Conservation (phyloP, 148 eudicot genomes). For the Fallopia convolvulus region DNA sequence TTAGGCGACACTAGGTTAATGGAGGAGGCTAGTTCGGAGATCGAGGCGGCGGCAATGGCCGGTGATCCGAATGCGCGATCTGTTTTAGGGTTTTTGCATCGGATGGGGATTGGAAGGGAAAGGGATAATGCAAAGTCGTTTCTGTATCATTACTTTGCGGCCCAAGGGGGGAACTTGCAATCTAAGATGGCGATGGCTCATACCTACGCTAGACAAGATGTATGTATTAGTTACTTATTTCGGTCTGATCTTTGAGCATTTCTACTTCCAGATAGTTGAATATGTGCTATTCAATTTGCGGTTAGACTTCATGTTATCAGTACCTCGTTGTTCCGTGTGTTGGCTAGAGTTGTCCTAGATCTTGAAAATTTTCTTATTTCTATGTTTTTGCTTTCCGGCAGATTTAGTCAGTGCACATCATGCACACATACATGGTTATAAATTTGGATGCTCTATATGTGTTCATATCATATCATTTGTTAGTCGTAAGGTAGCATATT, state of each 20-base stretch:
- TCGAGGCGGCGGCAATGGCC: slow-evolving; percentile 50
- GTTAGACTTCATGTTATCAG: neutral
- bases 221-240: slow-evolving; percentile 19
- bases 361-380: neutral
- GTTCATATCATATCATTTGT: neutral
- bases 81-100: slow-evolving; percentile 66
- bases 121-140: slow-evolving; percentile 55
- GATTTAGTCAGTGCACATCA: neutral
- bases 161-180: slow-evolving; percentile 62
- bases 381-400: neutral
- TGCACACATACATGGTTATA: neutral
- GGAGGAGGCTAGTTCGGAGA: slow-evolving; percentile 57
- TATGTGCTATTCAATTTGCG: neutral
- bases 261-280: neutral
- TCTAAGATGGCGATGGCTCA: slow-evolving; percentile 86
- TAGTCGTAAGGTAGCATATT: neutral
- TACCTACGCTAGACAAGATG: slow-evolving; percentile 75
- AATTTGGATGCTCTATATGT: neutral
- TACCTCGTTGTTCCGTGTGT: neutral
- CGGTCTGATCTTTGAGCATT: neutral
- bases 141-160: slow-evolving; percentile 73
- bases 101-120: slow-evolving; percentile 62
- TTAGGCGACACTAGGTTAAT: slow-evolving; percentile 43
- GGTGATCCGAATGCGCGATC: slow-evolving; percentile 75
- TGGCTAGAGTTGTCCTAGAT: neutral